phyloP scores from a whole-genome alignment of 257 asterid species.

The Nicotiana undulata region DNA sequence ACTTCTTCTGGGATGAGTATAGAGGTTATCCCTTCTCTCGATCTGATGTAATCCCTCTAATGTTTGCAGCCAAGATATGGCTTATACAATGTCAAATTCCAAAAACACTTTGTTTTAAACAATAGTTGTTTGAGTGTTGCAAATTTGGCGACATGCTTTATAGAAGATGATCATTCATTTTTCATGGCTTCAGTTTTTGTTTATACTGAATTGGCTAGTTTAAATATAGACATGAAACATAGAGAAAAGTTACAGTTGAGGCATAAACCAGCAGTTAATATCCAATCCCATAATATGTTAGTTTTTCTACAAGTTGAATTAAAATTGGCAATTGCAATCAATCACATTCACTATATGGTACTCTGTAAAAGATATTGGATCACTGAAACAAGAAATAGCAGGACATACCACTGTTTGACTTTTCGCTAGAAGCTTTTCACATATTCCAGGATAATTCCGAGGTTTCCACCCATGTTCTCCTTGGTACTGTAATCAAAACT shows the following conservation, averaged over 20 bases:
- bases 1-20: too few species aligned
- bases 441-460: constrained; percentile 63
- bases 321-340: background rate
- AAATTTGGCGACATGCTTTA: background rate
- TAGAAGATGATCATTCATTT: background rate
- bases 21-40: too few species aligned
- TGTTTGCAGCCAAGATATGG: constrained; percentile 1
- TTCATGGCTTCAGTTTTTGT: background rate
- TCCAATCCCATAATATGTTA: too few species aligned
- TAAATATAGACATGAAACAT: background rate
- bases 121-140: background rate
- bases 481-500: constrained; percentile 21
- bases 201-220: background rate
- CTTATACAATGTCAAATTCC: constrained; percentile 16
- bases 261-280: too few species aligned
- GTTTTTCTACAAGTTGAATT: background rate
- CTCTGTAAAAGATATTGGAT: background rate
- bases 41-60: background rate
- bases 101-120: background rate
- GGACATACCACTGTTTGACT: constrained; percentile 90
- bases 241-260: background rate
- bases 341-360: background rate
- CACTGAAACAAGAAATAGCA: constrained; percentile 4
- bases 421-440: constrained; percentile 83
- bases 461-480: constrained; percentile 95